phyloP scores from a whole-genome alignment of 805 yeast species.

The Candida incommunis region DNA sequence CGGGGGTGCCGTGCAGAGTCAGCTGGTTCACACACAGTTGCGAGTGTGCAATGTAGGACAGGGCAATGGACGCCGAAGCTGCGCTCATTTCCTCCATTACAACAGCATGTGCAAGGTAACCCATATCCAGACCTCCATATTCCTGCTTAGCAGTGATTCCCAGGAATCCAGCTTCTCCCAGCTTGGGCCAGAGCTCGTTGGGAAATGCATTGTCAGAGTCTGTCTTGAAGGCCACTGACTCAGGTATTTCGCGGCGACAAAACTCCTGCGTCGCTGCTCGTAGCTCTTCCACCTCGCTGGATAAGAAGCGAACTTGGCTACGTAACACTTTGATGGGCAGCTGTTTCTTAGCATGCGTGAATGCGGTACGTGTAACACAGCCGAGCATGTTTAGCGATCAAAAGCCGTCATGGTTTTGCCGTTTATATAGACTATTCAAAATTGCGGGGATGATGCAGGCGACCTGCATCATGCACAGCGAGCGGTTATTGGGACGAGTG shows the following conservation, averaged over 20 bases:
- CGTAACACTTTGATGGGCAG: neutral
- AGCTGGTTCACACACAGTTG: slow-evolving; percentile 21
- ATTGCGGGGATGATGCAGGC: no score
- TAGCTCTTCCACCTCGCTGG: slow-evolving; percentile 10
- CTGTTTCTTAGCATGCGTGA: no score
- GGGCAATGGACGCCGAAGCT: slow-evolving; percentile 19
- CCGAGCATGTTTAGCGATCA: no score
- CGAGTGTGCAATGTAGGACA: slow-evolving; percentile 21
- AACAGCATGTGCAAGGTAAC: slow-evolving; percentile 19
- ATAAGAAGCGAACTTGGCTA: neutral
- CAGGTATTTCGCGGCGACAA: slow-evolving; percentile 16
- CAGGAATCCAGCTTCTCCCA: slow-evolving; percentile 20
- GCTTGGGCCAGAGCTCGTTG: slow-evolving; percentile 19
- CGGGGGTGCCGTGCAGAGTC: slow-evolving; percentile 15
- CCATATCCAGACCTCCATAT: slow-evolving; percentile 19
- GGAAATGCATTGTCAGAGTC: slow-evolving; percentile 18
- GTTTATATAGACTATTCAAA: no score
- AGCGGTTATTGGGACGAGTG: no score
- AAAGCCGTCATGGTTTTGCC: no score
- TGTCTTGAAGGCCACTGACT: slow-evolving; percentile 16
- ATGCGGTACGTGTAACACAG: no score
- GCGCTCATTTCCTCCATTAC: slow-evolving; percentile 20
- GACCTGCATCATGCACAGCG: no score
- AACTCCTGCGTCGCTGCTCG: slow-evolving; percentile 18
- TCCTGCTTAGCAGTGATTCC: slow-evolving; percentile 19